Percentiles rank a stretch among this genome's conserved stretches.
Conservation (phyloP, 352 stramenopile genomes). For the Elongisporangium anandrum region DNA sequence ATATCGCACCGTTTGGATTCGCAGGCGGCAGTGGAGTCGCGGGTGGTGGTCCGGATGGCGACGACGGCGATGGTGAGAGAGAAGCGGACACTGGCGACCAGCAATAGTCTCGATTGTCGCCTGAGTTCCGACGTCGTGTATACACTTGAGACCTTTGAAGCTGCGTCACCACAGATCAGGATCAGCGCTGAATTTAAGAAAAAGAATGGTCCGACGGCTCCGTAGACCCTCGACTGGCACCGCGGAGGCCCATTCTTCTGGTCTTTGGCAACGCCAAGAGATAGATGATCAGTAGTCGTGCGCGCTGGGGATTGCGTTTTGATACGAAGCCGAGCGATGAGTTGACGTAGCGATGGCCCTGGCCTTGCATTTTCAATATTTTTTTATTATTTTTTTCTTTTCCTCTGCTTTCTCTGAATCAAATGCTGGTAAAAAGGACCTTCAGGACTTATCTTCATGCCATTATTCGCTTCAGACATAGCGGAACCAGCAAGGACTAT, state of each 20-base stretch:
- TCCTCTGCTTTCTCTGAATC: not conserved
- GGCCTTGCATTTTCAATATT: not conserved
- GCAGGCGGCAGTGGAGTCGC: slow-evolving; percentile 7
- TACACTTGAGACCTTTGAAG: not conserved
- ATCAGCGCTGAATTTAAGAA: too few species aligned
- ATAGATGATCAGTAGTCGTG: not conserved
- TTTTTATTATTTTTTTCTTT: not conserved
- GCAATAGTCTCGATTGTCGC: slow-evolving; percentile 1
- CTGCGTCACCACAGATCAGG: too few species aligned
- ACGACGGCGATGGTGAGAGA: slow-evolving; percentile 15
- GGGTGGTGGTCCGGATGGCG: slow-evolving; percentile 1
- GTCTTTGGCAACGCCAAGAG: not conserved
- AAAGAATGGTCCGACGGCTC: too few species aligned
- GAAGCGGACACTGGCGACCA: slow-evolving; percentile 20
- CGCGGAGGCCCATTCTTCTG: not conserved
- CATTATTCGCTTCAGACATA: not conserved
- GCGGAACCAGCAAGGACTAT: too few species aligned
- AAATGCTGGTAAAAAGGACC: not conserved
- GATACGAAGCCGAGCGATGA: not conserved
- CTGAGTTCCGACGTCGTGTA: not conserved
- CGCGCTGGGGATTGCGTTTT: not conserved
- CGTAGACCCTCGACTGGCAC: not conserved
- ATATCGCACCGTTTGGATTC: slow-evolving; percentile 50
- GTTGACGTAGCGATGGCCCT: not conserved
- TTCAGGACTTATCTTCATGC: not conserved